Evolutionary conservation across 73 alveolate species (phyloP).

Genomic region (Tetrahymena borealis): DNA sequence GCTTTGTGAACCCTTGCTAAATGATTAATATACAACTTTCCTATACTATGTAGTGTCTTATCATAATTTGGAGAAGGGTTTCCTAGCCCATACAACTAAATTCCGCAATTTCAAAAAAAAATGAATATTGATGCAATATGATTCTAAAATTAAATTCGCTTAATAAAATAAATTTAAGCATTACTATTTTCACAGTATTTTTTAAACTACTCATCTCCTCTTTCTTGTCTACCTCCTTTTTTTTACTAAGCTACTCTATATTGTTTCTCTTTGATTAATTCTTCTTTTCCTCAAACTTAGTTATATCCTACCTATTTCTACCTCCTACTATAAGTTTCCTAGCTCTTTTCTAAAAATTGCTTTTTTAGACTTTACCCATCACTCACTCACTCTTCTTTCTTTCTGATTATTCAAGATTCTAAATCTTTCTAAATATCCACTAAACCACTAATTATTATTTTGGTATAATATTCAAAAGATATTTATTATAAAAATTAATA

Average conservation of each 20-base stretch:
- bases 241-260: no score
- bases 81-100: constrained; percentile 12
- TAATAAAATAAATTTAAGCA: background rate
- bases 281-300: background rate
- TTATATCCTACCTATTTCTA: background rate
- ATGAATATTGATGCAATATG: background rate
- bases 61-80: constrained; percentile 30
- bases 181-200: background rate
- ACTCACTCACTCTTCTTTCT: no score
- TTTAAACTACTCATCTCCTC: background rate
- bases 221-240: no score
- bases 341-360: background rate
- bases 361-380: background rate
- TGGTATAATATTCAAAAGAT: no score
- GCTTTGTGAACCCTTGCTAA: background rate
- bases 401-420: no score
- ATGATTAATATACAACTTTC: constrained; percentile 6
- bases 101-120: background rate
- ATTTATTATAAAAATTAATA: no score
- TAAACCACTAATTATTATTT: no score
- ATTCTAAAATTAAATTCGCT: background rate
- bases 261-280: no score
- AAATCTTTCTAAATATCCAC: no score
- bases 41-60: constrained; percentile 17
- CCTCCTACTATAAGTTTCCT: background rate